Evolutionary conservation across 129 eudicot genomes (phyloP).

Genomic region (Saposhnikovia divaricata): DNA sequence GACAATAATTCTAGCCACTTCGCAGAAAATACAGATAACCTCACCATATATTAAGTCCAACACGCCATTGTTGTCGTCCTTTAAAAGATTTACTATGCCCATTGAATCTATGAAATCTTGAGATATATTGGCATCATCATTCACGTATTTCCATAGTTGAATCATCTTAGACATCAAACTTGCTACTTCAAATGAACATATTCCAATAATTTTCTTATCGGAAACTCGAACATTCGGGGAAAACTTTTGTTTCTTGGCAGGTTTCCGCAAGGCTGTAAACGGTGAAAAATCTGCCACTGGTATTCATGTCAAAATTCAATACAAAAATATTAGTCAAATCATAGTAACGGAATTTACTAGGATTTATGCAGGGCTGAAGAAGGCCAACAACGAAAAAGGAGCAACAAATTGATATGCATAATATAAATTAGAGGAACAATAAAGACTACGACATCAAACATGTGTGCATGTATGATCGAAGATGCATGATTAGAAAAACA

Average conservation of each 20-base stretch:
- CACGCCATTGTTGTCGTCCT: background rate
- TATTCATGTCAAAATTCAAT: background rate
- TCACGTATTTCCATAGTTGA: background rate
- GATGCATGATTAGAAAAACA: background rate
- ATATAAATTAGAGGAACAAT: background rate
- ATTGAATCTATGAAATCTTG: background rate
- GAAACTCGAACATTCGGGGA: background rate
- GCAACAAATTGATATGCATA: background rate
- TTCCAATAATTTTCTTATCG: background rate
- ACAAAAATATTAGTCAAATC: background rate
- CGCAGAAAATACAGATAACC: background rate
- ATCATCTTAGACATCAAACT: slow-evolving; percentile 3
- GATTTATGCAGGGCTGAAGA: too few relatives aligned
- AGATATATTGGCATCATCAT: background rate
- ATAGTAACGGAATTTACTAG: too few relatives aligned
- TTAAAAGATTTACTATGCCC: background rate
- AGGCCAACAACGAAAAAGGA: too few relatives aligned
- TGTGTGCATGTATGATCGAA: background rate
- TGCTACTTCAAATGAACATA: background rate
- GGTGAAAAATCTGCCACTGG: background rate
- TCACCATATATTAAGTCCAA: background rate
- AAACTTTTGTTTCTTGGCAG: background rate
- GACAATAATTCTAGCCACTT: background rate
- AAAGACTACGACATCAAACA: background rate
- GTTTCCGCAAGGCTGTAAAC: background rate